Conservation (phyloP, 495 filamentous ascomycete genomes). For the Cercophora samala region DNA sequence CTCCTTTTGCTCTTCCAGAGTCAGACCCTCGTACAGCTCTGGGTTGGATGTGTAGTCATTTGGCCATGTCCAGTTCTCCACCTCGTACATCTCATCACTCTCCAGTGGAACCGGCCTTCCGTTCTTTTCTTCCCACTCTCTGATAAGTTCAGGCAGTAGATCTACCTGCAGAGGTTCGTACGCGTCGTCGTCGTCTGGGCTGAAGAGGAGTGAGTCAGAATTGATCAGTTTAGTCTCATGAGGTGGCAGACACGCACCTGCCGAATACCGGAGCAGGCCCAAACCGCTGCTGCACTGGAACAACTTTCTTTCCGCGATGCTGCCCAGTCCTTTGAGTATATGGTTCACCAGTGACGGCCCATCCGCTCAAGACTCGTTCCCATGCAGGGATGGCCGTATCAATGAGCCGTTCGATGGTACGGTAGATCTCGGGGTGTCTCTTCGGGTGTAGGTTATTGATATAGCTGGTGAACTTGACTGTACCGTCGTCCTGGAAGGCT, state of each 20-base stretch:
- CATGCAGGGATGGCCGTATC: constrained; percentile 51
- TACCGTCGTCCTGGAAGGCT: constrained; percentile 39
- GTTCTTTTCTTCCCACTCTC: constrained; percentile 44
- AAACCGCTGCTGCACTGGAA: background rate
- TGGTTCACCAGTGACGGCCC: constrained; percentile 15
- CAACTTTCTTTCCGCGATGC: background rate
- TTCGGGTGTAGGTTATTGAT: constrained; percentile 64
- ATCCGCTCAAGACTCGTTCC: constrained; percentile 31
- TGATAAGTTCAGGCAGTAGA: background rate
- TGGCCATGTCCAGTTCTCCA: background rate
- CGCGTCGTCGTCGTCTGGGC: background rate
- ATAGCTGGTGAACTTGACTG: constrained; percentile 66
- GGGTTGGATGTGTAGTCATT: background rate
- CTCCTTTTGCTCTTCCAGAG: constrained; percentile 1
- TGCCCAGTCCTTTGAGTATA: background rate
- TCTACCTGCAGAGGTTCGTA: background rate
- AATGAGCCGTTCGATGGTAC: constrained; percentile 52
- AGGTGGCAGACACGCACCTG: too few relatives aligned
- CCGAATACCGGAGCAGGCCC: too few relatives aligned
- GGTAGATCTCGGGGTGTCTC: constrained; percentile 49
- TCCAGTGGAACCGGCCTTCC: background rate
- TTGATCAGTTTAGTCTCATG: too few relatives aligned
- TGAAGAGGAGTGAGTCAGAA: too few relatives aligned
- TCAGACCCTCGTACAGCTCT: constrained; percentile 4
- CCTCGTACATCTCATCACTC: background rate